phyloP scores from a whole-genome alignment of 2,329 filamentous ascomycete species.

The Aspergillus japonicus region DNA sequence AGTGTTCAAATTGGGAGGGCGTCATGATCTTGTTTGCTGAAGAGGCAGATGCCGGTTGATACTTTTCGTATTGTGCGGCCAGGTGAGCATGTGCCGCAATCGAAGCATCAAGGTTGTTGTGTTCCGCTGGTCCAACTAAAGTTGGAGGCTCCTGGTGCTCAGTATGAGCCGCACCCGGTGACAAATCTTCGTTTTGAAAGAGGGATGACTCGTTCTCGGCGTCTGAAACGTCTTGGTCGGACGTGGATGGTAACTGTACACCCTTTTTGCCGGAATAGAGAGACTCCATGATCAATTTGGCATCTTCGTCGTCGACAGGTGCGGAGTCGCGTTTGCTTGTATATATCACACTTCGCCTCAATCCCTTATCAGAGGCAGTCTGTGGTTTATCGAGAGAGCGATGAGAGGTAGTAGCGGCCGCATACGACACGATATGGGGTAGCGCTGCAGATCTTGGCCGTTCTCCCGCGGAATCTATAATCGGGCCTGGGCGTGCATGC shows the following conservation, averaged over 20 bases:
- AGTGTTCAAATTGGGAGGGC: constrained; percentile 79
- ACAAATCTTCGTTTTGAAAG: constrained; percentile 22
- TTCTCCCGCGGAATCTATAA: constrained; percentile 15
- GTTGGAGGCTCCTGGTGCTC: constrained; percentile 9
- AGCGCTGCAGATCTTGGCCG: constrained; percentile 23
- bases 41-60: constrained; percentile 34
- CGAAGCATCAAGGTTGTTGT: constrained; percentile 26
- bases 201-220: constrained; percentile 28
- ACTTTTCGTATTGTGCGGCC: constrained; percentile 47
- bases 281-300: constrained; percentile 38
- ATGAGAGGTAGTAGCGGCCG: constrained; percentile 29
- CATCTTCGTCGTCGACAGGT: constrained; percentile 41
- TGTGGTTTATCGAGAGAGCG: constrained; percentile 31
- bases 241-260: constrained; percentile 23
- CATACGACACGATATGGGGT: constrained; percentile 21
- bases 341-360: constrained; percentile 35
- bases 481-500: constrained; percentile 16
- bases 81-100: constrained; percentile 47
- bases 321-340: constrained; percentile 25
- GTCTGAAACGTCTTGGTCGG: constrained; percentile 20
- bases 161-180: constrained; percentile 7
- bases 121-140: not conserved
- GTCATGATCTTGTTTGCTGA: constrained; percentile 79
- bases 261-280: constrained; percentile 29
- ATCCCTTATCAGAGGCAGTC: constrained; percentile 22